Evolutionary conservation across 2,329 filamentous ascomycete species (phyloP), one percentile per base, ranked within the genome.

Genomic region (Lachnellula arida): DNA sequence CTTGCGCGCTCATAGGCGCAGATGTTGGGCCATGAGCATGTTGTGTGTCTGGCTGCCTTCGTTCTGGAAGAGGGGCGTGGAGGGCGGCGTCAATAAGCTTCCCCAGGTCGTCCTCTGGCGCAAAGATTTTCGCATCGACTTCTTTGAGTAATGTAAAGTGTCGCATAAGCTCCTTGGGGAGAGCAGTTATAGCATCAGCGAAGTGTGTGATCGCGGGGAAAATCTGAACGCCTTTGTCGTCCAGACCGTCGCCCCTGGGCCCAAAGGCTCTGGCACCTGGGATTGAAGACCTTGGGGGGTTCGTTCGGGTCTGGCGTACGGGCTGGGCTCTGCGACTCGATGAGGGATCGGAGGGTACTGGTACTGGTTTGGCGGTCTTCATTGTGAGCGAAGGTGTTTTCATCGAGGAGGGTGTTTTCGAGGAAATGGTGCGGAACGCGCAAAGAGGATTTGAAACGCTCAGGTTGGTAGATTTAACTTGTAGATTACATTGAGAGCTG

Each of bases 101-200:
- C 68, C 88, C 86, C 56, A 99, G 80, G 67, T 87, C 82, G 65
- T 94, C 88, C 71, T 96, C 91, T 6, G 94, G 88, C 25, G 85
- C 86, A 73, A 92, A 94, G 62, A 96, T 89, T 75, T 99, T 99
- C 60, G 93, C 93, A 76, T 99, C 94, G 48, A 97, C 94, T 75
- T 99, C 94, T 72, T 97, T 97, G 64, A 99, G 80, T 55, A 97
- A 81, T 35, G 93, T 97, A 66, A 96, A 96, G 73, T 99, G 93
- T 69, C 91, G 87, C 65, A 96, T 91, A 50, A 97, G 89, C 75
- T 99, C 94, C 72, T 92, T 92, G 4, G 94, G 94, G 25, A 99
- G 82, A 40, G 93, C 92, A 51, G 91, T 87, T 69, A 97, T 91
- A 60, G 91, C 87, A 72, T 97, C 92, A 60, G 93, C 89, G 71